Evolutionary conservation across 805 yeast genomes (phyloP).

Genomic region (Barnettozyma sp.): DNA sequence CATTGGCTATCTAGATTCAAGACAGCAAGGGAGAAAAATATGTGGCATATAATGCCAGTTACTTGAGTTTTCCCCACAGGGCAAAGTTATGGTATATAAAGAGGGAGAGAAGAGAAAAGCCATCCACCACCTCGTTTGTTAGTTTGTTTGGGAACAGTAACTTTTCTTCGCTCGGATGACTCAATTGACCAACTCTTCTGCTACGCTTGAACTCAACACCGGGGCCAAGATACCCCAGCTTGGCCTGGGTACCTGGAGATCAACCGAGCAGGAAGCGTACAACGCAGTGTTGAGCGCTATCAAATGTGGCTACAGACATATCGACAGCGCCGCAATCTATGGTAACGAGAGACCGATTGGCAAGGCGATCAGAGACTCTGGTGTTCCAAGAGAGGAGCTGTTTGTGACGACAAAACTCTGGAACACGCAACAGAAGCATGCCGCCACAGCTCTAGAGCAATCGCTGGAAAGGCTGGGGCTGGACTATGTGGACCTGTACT

Average conservation of each 20-base stretch:
- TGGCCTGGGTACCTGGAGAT: slow-evolving; percentile 44
- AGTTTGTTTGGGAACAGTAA: neutral
- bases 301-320: slow-evolving; percentile 48
- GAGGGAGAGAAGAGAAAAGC: no score
- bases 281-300: slow-evolving; percentile 16
- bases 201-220: slow-evolving; percentile 32
- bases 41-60: no score
- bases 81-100: no score
- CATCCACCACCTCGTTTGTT: no score
- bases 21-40: no score
- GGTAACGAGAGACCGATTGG: slow-evolving; percentile 50
- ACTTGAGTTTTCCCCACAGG: no score
- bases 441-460: slow-evolving; percentile 45
- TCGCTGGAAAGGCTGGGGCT: slow-evolving; percentile 58
- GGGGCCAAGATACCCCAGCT: slow-evolving; percentile 47
- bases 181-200: slow-evolving; percentile 10
- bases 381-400: slow-evolving; percentile 55
- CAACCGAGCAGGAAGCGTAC: slow-evolving; percentile 29
- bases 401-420: slow-evolving; percentile 70
- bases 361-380: slow-evolving; percentile 45
- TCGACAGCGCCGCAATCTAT: slow-evolving; percentile 56
- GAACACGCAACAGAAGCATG: slow-evolving; percentile 39
- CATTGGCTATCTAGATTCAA: no score
- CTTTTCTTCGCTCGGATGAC: slow-evolving; percentile 1
- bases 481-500: slow-evolving; percentile 72